Conservation (phyloP, 768 basidiomycete genomes). For the Mycena alexandri region DNA sequence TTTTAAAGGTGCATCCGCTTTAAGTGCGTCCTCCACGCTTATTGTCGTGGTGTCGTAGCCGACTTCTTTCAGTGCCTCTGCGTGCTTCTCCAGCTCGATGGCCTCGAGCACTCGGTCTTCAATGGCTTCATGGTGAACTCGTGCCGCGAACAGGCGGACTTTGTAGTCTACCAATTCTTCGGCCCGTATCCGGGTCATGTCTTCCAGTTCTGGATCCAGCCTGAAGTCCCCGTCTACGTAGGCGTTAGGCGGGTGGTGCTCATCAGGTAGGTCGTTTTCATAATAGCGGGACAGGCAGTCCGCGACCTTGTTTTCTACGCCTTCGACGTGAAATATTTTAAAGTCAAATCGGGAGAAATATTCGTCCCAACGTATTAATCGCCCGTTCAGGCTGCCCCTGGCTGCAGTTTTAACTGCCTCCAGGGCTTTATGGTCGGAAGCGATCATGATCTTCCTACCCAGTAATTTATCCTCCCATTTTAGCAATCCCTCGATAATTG, state of each 20-base stretch:
- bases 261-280: neutral
- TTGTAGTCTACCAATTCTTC: neutral
- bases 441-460: neutral
- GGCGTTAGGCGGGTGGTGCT: neutral
- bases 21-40: neutral
- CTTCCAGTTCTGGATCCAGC: neutral
- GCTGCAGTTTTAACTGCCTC: neutral
- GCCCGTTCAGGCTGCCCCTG: neutral
- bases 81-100: neutral
- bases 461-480: slow-evolving; percentile 11
- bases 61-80: neutral
- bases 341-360: slow-evolving; percentile 12
- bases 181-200: neutral
- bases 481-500: neutral
- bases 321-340: neutral
- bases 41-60: neutral
- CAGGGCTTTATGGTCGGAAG: slow-evolving; percentile 5
- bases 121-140: too few relatives aligned
- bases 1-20: neutral
- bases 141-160: neutral
- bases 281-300: slow-evolving; percentile 3
- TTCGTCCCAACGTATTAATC: slow-evolving; percentile 4
- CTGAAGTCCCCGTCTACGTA: neutral
- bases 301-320: neutral
- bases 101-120: neutral